Evolutionary conservation across 169 alveolate genomes (phyloP).

Genomic region (Amoebophrya sp.): DNA sequence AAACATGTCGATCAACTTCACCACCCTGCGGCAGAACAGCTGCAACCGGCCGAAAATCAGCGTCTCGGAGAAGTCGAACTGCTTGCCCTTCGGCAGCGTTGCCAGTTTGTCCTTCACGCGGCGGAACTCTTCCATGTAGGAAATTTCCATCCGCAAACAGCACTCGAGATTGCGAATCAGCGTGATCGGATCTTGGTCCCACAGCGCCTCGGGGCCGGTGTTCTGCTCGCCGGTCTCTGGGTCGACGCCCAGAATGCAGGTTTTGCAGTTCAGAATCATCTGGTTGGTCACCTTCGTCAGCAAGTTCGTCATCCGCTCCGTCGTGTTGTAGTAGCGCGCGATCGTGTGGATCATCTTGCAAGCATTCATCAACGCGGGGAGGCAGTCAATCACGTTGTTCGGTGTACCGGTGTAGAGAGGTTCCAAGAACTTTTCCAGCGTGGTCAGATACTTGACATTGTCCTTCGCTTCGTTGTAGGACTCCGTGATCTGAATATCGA

Average conservation of each 20-base stretch:
- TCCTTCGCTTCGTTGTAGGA: conserved; percentile 91
- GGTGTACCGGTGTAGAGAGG: conserved; percentile 90
- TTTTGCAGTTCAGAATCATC: conserved; percentile 47
- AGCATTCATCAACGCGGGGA: conserved; percentile 88
- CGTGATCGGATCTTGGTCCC: conserved; percentile 85
- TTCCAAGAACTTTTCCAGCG: conserved; percentile 85
- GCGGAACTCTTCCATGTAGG: conserved; percentile 79
- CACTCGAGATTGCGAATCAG: conserved; percentile 75
- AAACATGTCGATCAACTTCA: conserved; percentile 87
- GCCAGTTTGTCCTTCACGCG: conserved; percentile 75
- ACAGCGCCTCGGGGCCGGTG: conserved; percentile 56
- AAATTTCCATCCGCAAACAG: conserved; percentile 79
- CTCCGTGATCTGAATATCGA: conserved; percentile 78
- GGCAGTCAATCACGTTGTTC: conserved; percentile 79
- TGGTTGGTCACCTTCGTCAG: conserved; percentile 89
- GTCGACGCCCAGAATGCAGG: conserved; percentile 23
- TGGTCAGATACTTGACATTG: conserved; percentile 87
- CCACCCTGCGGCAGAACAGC: conserved; percentile 86
- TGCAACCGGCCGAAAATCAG: conserved; percentile 91
- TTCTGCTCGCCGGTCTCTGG: conserved; percentile 38
- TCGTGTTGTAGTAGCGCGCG: conserved; percentile 90
- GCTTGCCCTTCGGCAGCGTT: conserved; percentile 86
- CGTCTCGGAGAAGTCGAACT: conserved; percentile 88
- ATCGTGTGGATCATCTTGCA: conserved; percentile 87
- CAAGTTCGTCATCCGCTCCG: conserved; percentile 84